Evolutionary conservation across 345 rosid genomes (phyloP).

Genomic region (Syzygium grande): DNA sequence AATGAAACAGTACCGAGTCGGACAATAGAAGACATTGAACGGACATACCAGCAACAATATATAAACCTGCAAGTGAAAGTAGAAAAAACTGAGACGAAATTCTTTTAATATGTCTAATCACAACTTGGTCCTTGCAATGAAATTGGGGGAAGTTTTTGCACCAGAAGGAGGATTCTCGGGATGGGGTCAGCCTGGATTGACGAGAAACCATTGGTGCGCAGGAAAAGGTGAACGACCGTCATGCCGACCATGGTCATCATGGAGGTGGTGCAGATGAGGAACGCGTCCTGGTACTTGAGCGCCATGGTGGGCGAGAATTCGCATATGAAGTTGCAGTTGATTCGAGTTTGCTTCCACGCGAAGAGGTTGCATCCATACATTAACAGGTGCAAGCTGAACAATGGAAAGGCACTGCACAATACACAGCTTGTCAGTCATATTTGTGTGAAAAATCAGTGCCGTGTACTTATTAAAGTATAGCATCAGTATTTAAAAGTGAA

Average conservation of each 20-base stretch:
- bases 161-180: conserved; percentile 78
- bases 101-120: not conserved
- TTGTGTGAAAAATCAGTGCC: not conserved
- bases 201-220: conserved; percentile 49
- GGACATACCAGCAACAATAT: conserved; percentile 63
- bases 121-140: not conserved
- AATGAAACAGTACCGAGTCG: conserved; percentile 82
- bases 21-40: conserved; percentile 65
- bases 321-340: conserved; percentile 82
- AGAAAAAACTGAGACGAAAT: not conserved
- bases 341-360: conserved; percentile 76
- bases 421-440: not conserved
- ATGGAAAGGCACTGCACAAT: conserved; percentile 64
- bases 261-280: conserved; percentile 79
- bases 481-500: not conserved
- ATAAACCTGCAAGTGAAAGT: conserved; percentile 33
- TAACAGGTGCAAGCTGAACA: conserved; percentile 89
- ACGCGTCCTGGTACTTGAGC: conserved; percentile 80
- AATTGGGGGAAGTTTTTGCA: conserved; percentile 5
- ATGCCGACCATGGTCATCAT: conserved; percentile 84
- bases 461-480: not conserved
- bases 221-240: conserved; percentile 76
- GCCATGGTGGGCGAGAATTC: conserved; percentile 71
- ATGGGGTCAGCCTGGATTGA: conserved; percentile 61
- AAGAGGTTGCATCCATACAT: conserved; percentile 88